Base-by-base conservation (phyloP, 2,329 filamentous ascomycete species). In the Clonostachys chloroleuca region DNA sequence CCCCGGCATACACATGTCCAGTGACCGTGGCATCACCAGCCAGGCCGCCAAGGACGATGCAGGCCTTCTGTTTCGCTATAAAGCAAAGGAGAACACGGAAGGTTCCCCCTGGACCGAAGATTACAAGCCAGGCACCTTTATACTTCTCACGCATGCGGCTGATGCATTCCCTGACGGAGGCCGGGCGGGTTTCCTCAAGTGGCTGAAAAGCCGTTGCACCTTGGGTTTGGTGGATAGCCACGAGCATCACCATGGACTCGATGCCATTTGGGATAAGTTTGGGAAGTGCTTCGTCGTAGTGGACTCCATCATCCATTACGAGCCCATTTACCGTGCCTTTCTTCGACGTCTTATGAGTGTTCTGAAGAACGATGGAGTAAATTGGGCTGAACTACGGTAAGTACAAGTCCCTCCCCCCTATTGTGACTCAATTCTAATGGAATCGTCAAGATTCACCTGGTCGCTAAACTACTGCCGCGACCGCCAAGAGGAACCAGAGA, bases 261-360 rank as follows among this genome's bases (percentile, higher is more conserved):
- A 94, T 62, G 86, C 86, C 45, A 85, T 95, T 47, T 96, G 92
- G 91, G 70, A 75, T 20, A 92, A 94, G 60, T 95, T 96, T 66
- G 72, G 69, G 44, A 81, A 78, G 41, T 87, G 85, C 51, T 96
- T 96, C 65, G 68, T 77, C 4, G 80, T 92, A 5, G 75, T 92
- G 41, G 80, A 81, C 39, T 85, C 83, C 14, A 79, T 96, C 45
- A 76, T 96, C 43, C 88, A 87, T 66, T 96, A 96, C 66, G 92
- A 96, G 66, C 92, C 92, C 13, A 89, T 97, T 52, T 92, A 89
- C 68, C 82, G 90, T 20, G 73, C 74, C 16, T 95, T 90, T 59
- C 69, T 96, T 50, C 81, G 78, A 30, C 78, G 81, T 18, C 75
- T 96, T 56, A 81, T 95, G 64, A 71, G 71, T 43, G 77, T 85